Conservation (phyloP, 106 monocot genomes). For the Dendrobium catenatum region DNA sequence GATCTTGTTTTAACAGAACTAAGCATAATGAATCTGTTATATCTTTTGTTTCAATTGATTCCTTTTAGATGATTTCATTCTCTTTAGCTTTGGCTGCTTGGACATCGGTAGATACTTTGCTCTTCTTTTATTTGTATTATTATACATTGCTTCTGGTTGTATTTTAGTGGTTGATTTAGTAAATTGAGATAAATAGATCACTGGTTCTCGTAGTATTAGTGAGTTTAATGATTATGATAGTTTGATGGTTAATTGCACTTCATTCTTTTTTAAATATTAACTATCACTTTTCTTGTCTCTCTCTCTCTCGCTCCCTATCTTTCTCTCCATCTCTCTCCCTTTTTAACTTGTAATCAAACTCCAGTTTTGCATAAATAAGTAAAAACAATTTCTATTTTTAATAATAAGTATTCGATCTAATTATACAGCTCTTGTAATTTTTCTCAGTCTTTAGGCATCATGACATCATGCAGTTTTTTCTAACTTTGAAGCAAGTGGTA, state of each 20-base stretch:
- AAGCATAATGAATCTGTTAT: neutral
- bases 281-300: neutral
- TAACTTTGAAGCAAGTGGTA: neutral
- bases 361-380: neutral
- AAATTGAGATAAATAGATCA: neutral
- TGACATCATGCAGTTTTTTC: neutral
- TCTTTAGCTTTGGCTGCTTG: neutral
- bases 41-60: neutral
- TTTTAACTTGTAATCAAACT: neutral
- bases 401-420: neutral
- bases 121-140: neutral
- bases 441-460: neutral
- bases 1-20: neutral
- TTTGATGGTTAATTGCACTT: neutral
- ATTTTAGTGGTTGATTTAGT: neutral
- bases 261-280: neutral
- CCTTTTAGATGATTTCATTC: neutral
- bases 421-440: neutral
- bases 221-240: neutral
- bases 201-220: neutral
- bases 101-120: neutral
- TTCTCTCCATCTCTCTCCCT: neutral
- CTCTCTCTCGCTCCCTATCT: neutral
- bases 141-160: neutral
- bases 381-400: neutral